Percentiles rank a stretch among this genome's conserved stretches.
Evolutionary conservation across 1,284 basidiomycete species (phyloP).

Genomic region (Cerrena zonata): DNA sequence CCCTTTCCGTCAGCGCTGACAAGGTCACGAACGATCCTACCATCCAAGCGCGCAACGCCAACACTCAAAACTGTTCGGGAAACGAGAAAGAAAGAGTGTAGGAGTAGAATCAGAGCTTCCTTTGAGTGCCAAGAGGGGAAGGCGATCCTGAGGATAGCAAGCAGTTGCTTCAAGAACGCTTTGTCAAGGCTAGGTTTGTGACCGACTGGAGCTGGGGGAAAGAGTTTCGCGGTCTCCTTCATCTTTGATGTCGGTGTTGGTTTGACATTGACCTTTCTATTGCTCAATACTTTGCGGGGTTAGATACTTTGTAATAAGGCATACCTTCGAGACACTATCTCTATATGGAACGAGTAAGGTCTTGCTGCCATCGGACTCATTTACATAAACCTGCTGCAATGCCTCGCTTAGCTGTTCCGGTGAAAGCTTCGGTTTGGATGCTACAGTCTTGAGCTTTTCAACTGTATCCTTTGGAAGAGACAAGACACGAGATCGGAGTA

Average conservation of each 20-base stretch:
- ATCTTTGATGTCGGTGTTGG: slow-evolving; percentile 42
- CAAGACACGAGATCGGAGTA: slow-evolving; percentile 43
- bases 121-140: slow-evolving; percentile 70
- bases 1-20: slow-evolving; percentile 83
- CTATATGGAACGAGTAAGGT: slow-evolving; percentile 65
- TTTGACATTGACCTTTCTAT: slow-evolving; percentile 29
- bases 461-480: slow-evolving; percentile 29
- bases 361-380: slow-evolving; percentile 52
- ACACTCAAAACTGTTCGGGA: slow-evolving; percentile 83
- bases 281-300: no score
- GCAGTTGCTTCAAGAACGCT: slow-evolving; percentile 75
- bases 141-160: slow-evolving; percentile 71
- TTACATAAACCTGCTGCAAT: slow-evolving; percentile 52
- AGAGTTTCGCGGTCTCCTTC: slow-evolving; percentile 42
- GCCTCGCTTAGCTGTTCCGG: slow-evolving; percentile 43
- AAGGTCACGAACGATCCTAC: slow-evolving; percentile 83
- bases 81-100: slow-evolving; percentile 86
- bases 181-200: slow-evolving; percentile 72
- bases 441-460: slow-evolving; percentile 15
- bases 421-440: slow-evolving; percentile 26
- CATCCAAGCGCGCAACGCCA: slow-evolving; percentile 84
- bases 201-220: slow-evolving; percentile 46
- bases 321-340: slow-evolving; percentile 57
- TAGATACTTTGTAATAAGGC: no score
- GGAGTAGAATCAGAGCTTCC: slow-evolving; percentile 70